A percentile compares a stretch with the other conserved stretches of the same genome.
phyloP scores from a whole-genome alignment of 495 filamentous ascomycete species.

The Penicillium atrosanguineum region DNA sequence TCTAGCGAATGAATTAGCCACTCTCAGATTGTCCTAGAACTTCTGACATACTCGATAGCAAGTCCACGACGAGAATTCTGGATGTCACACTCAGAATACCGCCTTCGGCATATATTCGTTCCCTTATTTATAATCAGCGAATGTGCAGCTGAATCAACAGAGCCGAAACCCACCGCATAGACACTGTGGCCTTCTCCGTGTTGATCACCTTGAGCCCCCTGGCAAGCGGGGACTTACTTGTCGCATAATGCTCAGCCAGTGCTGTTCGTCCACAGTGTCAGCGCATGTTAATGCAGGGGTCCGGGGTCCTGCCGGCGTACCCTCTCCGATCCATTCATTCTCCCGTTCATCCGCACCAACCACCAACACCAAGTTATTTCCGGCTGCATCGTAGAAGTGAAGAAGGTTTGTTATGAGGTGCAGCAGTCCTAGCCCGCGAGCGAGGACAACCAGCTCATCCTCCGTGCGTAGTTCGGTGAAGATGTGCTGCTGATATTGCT shows the following conservation, averaged over 20 bases:
- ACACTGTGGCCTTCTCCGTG: slow-evolving; percentile 87
- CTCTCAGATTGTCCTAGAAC: not conserved
- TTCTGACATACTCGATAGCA: slow-evolving; percentile 65
- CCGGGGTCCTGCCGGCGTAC: slow-evolving; percentile 27
- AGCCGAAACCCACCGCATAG: slow-evolving; percentile 49
- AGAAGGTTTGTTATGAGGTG: slow-evolving; percentile 89
- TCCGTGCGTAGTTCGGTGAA: slow-evolving; percentile 86
- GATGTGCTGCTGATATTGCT: slow-evolving; percentile 86
- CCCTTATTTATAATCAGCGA: slow-evolving; percentile 45
- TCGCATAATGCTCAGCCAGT: slow-evolving; percentile 87
- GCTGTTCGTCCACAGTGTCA: slow-evolving; percentile 41
- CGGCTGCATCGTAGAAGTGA: slow-evolving; percentile 93
- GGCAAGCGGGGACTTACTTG: slow-evolving; percentile 72
- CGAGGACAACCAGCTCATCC: slow-evolving; percentile 90
- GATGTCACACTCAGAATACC: slow-evolving; percentile 97
- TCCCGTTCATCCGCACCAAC: slow-evolving; percentile 91
- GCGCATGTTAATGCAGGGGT: not conserved
- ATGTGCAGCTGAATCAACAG: not conserved
- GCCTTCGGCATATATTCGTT: slow-evolving; percentile 85
- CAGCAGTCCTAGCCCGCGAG: slow-evolving; percentile 86
- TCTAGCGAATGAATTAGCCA: slow-evolving; percentile 33
- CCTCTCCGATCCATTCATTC: slow-evolving; percentile 89
- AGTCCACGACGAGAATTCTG: slow-evolving; percentile 89
- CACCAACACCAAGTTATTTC: slow-evolving; percentile 85
- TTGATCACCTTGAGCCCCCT: slow-evolving; percentile 89